Base-by-base conservation (phyloP, 352 stramenopile species). In the Phytopythium sindhum region DNA sequence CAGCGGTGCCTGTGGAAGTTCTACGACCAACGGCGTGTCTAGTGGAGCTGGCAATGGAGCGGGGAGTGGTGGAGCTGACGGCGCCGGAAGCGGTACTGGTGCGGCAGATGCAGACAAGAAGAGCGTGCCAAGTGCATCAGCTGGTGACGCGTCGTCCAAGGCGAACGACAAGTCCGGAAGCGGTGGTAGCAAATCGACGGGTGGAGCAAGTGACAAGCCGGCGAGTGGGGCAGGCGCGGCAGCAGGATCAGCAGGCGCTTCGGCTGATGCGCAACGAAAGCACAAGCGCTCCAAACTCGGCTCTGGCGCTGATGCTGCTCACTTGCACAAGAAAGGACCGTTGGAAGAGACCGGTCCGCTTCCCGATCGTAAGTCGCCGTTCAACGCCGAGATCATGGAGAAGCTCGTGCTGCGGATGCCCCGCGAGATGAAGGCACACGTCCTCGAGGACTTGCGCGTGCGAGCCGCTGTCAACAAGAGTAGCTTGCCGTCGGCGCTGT, bases 401-500 rank as follows among this genome's bases (percentile, higher is more conserved):
- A 91, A 91, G 61, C 77, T 95, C 8, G 80, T 95, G 60, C 69
- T 95, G 31, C 84, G 84, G 8, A 77, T 90, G 39, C 80, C 84
- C 0, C 42, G 72, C 0, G 78, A 81, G 60, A 84, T 90, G 75
- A 90, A 91, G 61, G 74, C 70, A 14, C 78, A 91, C 37, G 70
- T 82, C 24, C 64, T 92, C 6, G 81, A 95, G 55, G 80, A 95
- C 39, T 48, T 88, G 41, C 74, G 79, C 7, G 70, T 79, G 44
- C 82, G 84, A 9, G 73, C 84, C 47, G 53, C 68, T 8, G 69
- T 95, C 31, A 78, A 69, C 60, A 86, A 85, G 44, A 72, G 68
- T 37, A 68, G 63, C 6, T 54, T 93, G 29, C 86, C 86, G 17
- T 91, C 81, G 6, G 75, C 83, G 24, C 63, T 95, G 52, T 93